These are phyloP conservation scores for Fusarium sambucinum DNA, from an alignment of 2,329 filamentous ascomycete genomes.

Conservation along the genomic window DNA sequence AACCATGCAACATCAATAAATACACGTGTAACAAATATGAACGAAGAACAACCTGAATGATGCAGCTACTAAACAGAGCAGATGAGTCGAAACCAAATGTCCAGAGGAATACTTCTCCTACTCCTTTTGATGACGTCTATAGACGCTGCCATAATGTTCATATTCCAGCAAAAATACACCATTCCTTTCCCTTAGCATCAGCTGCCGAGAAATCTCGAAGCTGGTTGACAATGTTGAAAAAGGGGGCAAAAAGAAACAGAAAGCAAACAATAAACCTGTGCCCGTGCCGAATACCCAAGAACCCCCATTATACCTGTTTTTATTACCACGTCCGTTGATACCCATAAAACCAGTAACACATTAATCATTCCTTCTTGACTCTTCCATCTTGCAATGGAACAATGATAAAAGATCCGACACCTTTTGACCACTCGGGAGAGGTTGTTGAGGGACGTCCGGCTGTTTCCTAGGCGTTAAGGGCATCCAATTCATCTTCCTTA, in stretches of 20 bases:
- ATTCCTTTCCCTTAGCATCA: conserved; percentile 9
- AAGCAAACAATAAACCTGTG: conserved; percentile 29
- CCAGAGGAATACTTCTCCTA: conserved; percentile 14
- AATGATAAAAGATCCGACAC: conserved; percentile 12
- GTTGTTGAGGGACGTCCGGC: conserved; percentile 23
- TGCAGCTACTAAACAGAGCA: background rate
- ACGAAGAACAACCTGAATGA: conserved; percentile 6
- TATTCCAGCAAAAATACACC: conserved; percentile 32
- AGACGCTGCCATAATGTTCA: conserved; percentile 30
- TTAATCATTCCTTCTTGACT: conserved; percentile 42
- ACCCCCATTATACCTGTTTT: conserved; percentile 20
- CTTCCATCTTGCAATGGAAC: conserved; percentile 1
- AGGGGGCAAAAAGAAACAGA: conserved; percentile 13
- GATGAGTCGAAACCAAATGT: conserved; percentile 13
- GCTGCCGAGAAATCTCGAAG: background rate
- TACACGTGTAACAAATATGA: conserved; percentile 5
- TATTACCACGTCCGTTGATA: conserved; percentile 27
- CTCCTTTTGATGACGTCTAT: conserved; percentile 30
- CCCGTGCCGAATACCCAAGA: conserved; percentile 28
- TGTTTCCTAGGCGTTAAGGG: conserved; percentile 54
- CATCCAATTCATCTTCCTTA: conserved; percentile 57
- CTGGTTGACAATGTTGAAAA: conserved; percentile 7
- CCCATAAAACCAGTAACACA: conserved; percentile 36
- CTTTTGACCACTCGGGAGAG: conserved; percentile 15
- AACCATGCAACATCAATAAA: conserved; percentile 1